Conservation (phyloP, 2,329 filamentous ascomycete genomes). For the Phialophora chinensis region DNA sequence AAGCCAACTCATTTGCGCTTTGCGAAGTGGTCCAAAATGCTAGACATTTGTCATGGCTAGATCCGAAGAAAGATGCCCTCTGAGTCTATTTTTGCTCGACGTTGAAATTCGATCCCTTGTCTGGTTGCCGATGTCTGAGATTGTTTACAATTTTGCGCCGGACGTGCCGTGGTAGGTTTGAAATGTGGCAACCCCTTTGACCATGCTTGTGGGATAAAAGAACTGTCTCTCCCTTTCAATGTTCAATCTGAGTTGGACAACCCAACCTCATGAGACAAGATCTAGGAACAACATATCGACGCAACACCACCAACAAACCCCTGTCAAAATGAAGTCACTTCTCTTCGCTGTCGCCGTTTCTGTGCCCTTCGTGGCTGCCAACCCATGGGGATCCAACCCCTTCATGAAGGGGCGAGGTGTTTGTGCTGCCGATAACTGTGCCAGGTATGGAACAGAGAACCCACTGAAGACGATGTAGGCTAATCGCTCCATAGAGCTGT, state of each 20-base stretch:
- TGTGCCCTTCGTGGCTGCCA: slow-evolving; percentile 22
- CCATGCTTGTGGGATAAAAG: slow-evolving; percentile 7
- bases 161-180: slow-evolving; percentile 2
- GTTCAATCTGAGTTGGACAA: background rate
- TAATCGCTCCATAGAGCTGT: slow-evolving; percentile 21
- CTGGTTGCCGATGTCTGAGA: slow-evolving; percentile 19
- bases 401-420: slow-evolving; percentile 18
- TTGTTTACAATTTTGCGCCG: slow-evolving; percentile 9
- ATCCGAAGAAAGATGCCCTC: background rate
- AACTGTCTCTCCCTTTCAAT: background rate
- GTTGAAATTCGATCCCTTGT: background rate
- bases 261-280: background rate
- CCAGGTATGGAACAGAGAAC: slow-evolving; percentile 16
- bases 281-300: background rate
- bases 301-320: background rate
- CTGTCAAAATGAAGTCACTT: slow-evolving; percentile 23
- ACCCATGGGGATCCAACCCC: slow-evolving; percentile 10
- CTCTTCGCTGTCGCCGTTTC: slow-evolving; percentile 12
- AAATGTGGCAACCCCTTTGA: slow-evolving; percentile 11
- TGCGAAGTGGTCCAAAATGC: background rate
- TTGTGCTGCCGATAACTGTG: slow-evolving; percentile 29
- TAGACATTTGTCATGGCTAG: background rate
- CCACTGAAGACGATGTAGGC: background rate
- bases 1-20: background rate
- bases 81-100: slow-evolving; percentile 7